Evolutionary conservation across 2,329 filamentous ascomycete species (phyloP).

Genomic region (Sporothrix brasiliensis): DNA sequence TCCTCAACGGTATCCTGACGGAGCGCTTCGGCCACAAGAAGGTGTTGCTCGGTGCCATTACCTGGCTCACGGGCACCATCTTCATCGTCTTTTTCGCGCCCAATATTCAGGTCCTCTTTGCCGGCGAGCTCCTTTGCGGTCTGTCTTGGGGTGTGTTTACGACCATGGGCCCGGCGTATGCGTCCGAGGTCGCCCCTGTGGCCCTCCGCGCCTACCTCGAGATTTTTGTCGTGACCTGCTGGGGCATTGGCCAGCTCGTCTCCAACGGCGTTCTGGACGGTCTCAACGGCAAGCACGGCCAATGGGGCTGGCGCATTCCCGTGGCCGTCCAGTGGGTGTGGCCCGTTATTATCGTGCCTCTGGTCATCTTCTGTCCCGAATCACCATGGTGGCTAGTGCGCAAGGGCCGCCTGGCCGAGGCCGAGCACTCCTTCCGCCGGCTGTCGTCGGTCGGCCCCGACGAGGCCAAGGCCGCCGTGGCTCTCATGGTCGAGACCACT

Average conservation of each 20-base stretch:
- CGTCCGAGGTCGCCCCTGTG: conserved; percentile 50
- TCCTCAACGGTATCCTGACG: conserved; percentile 55
- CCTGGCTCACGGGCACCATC: conserved; percentile 54
- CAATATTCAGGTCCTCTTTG: conserved; percentile 51
- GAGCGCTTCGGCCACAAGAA: conserved; percentile 56
- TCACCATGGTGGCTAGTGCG: conserved; percentile 51
- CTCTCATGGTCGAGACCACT: conserved; percentile 46
- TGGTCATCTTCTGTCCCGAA: conserved; percentile 37
- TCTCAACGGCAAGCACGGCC: conserved; percentile 34
- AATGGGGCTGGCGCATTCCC: conserved; percentile 43
- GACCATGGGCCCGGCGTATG: conserved; percentile 49
- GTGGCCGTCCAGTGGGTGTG: conserved; percentile 52
- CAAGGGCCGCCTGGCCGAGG: conserved; percentile 47
- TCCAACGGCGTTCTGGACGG: conserved; percentile 38
- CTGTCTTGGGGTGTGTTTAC: conserved; percentile 53
- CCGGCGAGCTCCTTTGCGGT: conserved; percentile 51
- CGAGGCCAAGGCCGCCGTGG: conserved; percentile 60
- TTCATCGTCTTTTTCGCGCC: conserved; percentile 58
- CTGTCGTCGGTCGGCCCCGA: conserved; percentile 53
- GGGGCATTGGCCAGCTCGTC: conserved; percentile 43
- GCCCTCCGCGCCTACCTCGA: conserved; percentile 50
- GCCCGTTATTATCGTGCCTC: conserved; percentile 41
- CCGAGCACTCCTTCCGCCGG: conserved; percentile 45
- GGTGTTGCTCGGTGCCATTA: conserved; percentile 53
- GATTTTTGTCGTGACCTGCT: conserved; percentile 51